Conservation (phyloP, 441 rosid genomes). For the Bruguiera hainesii region DNA sequence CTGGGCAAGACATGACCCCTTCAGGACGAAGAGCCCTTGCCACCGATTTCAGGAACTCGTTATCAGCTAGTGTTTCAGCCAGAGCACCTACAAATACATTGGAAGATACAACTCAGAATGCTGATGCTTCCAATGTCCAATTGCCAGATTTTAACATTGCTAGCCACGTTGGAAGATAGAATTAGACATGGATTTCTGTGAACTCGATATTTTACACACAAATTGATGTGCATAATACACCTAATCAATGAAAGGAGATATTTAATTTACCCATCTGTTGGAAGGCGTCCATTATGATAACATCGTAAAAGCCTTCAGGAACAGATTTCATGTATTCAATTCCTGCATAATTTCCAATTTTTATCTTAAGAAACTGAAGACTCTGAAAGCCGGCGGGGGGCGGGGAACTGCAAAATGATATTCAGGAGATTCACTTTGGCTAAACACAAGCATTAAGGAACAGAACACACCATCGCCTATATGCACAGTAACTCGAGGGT, state of each 20-base stretch:
- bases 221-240: not conserved
- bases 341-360: conserved; percentile 37
- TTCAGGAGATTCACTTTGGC: too few species aligned
- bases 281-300: conserved; percentile 69
- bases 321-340: conserved; percentile 53
- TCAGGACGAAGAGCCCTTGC: conserved; percentile 65
- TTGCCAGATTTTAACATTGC: not conserved
- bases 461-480: conserved; percentile 50
- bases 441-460: too few species aligned
- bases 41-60: conserved; percentile 44
- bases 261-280: conserved; percentile 49
- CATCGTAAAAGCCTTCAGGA: conserved; percentile 57
- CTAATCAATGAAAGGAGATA: not conserved
- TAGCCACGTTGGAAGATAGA: too few species aligned
- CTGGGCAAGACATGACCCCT: conserved; percentile 66
- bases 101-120: not conserved
- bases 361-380: not conserved
- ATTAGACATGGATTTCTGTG: too few species aligned
- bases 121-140: too few species aligned
- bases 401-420: too few species aligned
- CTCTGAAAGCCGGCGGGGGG: too few species aligned
- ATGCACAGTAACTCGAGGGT: conserved; percentile 58
- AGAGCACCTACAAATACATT: conserved; percentile 33
- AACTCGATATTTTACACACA: too few species aligned
- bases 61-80: conserved; percentile 50